These are phyloP conservation scores for Cutaneotrichosporon dermatis DNA, from an alignment of 1,284 basidiomycete species.

Conservation along the genomic window DNA sequence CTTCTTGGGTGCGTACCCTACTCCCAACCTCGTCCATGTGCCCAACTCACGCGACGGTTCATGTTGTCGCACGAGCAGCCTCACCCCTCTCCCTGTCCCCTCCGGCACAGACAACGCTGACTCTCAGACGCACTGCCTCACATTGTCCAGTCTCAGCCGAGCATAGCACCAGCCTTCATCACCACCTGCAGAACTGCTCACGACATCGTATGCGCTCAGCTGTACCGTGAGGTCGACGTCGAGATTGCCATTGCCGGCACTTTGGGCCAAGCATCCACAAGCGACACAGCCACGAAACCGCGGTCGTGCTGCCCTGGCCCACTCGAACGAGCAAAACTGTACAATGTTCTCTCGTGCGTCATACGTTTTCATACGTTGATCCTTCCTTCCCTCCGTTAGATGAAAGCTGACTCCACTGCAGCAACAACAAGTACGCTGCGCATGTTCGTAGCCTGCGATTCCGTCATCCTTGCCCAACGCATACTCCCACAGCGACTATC, in stretches of 20 bases:
- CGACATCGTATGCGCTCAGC: not conserved
- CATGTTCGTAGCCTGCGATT: slow-evolving; percentile 16
- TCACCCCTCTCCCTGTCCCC: too few relatives aligned
- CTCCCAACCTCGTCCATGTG: too few relatives aligned
- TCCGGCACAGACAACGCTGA: not conserved
- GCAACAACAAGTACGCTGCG: slow-evolving; percentile 6
- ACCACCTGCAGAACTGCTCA: slow-evolving; percentile 6
- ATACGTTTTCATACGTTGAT: too few relatives aligned
- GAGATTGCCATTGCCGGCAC: slow-evolving; percentile 16
- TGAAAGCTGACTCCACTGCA: not conserved
- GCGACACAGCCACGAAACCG: too few relatives aligned
- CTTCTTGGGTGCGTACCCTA: too few relatives aligned
- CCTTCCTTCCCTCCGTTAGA: not conserved
- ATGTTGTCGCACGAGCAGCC: too few relatives aligned
- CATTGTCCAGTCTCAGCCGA: slow-evolving; percentile 3
- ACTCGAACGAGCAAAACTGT: slow-evolving; percentile 5
- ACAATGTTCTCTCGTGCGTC: slow-evolving; percentile 9
- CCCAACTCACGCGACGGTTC: too few relatives aligned
- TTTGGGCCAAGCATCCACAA: not conserved
- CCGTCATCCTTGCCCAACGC: slow-evolving; percentile 15
- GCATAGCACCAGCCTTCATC: not conserved
- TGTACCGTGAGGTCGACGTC: slow-evolving; percentile 15
- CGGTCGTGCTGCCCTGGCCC: slow-evolving; percentile 12
- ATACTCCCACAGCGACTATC: slow-evolving; percentile 2
- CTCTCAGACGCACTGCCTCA: slow-evolving; percentile 12